Evolutionary conservation across 2,329 filamentous ascomycete species (phyloP).

Genomic region (Exophiala sideris): DNA sequence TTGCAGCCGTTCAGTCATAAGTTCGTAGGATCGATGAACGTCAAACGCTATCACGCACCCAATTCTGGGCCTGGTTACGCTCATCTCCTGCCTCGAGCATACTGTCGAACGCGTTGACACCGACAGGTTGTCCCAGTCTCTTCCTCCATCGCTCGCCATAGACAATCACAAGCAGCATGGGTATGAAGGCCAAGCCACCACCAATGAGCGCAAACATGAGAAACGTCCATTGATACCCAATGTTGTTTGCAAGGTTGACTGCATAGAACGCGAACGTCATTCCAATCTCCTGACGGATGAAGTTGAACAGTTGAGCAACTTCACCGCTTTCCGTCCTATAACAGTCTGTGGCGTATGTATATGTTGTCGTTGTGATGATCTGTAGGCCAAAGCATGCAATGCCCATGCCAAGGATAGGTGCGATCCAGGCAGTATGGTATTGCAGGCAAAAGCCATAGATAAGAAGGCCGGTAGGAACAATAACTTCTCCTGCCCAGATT

Average conservation of each 20-base stretch:
- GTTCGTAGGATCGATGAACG: not conserved
- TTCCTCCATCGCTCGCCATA: conserved; percentile 19
- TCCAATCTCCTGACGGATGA: conserved; percentile 28
- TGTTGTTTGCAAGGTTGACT: conserved; percentile 20
- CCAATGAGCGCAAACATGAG: conserved; percentile 24
- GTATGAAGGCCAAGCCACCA: conserved; percentile 22
- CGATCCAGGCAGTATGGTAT: conserved; percentile 31
- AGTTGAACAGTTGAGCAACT: conserved; percentile 29
- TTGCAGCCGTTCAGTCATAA: not conserved
- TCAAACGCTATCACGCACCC: not conserved
- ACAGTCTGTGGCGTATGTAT: conserved; percentile 30
- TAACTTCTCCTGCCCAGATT: conserved; percentile 30
- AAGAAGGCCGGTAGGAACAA: conserved; percentile 31
- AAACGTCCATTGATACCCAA: conserved; percentile 25
- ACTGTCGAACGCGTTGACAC: conserved; percentile 10
- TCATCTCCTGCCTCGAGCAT: conserved; percentile 1
- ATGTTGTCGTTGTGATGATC: conserved; percentile 29
- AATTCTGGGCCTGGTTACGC: not conserved
- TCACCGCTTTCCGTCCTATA: conserved; percentile 27
- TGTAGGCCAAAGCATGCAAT: conserved; percentile 31
- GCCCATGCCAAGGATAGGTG: conserved; percentile 29
- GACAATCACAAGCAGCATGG: conserved; percentile 22
- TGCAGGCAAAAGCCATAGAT: conserved; percentile 34
- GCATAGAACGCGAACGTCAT: conserved; percentile 31
- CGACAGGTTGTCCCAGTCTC: conserved; percentile 12